These are phyloP conservation scores for Acanthamoeba healyi DNA, from an alignment of 208 protist species.

Conservation along the genomic window DNA sequence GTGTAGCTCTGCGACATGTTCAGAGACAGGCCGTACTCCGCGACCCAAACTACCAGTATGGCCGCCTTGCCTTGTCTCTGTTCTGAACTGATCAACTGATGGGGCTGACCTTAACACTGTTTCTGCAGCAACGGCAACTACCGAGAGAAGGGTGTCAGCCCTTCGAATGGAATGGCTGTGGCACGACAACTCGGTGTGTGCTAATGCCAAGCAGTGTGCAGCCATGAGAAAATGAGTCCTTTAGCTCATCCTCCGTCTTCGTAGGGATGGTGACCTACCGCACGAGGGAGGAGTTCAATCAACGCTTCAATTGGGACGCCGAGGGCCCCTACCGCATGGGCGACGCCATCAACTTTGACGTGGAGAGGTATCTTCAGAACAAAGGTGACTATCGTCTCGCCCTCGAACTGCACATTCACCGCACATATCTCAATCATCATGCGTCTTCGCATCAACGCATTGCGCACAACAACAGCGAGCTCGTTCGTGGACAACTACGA, in stretches of 20 bases:
- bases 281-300: conserved; percentile 68
- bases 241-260: neutral
- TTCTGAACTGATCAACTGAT: too few relatives aligned
- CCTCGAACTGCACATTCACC: too few relatives aligned
- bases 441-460: neutral
- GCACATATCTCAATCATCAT: too few relatives aligned
- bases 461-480: neutral
- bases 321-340: conserved; percentile 44
- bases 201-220: neutral
- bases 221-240: neutral
- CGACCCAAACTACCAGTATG: conserved; percentile 60
- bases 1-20: conserved; percentile 48
- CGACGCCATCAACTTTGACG: conserved; percentile 68
- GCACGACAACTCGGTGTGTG: conserved; percentile 26
- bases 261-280: conserved; percentile 71
- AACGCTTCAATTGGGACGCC: conserved; percentile 58
- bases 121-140: conserved; percentile 42
- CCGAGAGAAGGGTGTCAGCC: neutral
- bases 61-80: neutral
- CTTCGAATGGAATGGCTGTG: conserved; percentile 63
- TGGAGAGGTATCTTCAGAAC: conserved; percentile 27
- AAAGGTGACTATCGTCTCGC: neutral
- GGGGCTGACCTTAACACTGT: too few relatives aligned
- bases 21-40: conserved; percentile 54
- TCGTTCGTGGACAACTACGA: conserved; percentile 67